Evolutionary conservation across 2,329 filamentous ascomycete species (phyloP).

Genomic region (Penicillium sp.): DNA sequence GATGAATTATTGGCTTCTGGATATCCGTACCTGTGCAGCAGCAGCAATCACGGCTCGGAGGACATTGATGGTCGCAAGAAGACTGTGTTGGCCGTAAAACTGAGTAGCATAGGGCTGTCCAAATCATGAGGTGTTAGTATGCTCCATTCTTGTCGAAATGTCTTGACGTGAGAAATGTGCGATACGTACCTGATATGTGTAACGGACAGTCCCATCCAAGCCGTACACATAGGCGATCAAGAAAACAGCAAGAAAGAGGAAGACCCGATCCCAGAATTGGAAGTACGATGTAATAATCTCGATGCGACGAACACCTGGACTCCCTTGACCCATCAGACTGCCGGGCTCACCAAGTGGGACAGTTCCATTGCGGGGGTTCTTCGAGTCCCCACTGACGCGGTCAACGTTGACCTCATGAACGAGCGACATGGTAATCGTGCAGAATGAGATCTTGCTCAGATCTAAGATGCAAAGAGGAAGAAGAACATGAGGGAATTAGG

Average conservation of each 20-base stretch:
- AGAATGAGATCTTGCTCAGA: background rate
- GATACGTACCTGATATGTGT: constrained; percentile 46
- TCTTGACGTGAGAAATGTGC: background rate
- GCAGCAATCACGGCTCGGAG: constrained; percentile 59
- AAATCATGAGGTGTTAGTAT: constrained; percentile 6
- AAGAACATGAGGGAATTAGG: background rate
- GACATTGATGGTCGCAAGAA: constrained; percentile 59
- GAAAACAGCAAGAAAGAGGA: constrained; percentile 61
- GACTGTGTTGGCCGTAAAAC: constrained; percentile 52
- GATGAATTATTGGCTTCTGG: background rate
- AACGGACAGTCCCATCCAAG: constrained; percentile 56
- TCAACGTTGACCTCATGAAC: background rate
- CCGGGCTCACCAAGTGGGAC: background rate
- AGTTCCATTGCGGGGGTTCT: constrained; percentile 4
- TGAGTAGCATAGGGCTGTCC: constrained; percentile 53
- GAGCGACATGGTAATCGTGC: background rate
- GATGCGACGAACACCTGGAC: constrained; percentile 58
- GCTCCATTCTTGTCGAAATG: background rate
- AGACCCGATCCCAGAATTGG: constrained; percentile 51
- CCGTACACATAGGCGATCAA: constrained; percentile 63
- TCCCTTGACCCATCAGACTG: constrained; percentile 19
- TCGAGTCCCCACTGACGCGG: background rate
- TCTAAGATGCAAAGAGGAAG: background rate
- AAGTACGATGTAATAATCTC: constrained; percentile 56
- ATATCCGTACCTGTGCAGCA: constrained; percentile 46